Percentiles rank a stretch among this genome's conserved stretches.
Evolutionary conservation across 192 early-diverging fungal genomes (phyloP).

Genomic region (Backusella parvicylindrica): DNA sequence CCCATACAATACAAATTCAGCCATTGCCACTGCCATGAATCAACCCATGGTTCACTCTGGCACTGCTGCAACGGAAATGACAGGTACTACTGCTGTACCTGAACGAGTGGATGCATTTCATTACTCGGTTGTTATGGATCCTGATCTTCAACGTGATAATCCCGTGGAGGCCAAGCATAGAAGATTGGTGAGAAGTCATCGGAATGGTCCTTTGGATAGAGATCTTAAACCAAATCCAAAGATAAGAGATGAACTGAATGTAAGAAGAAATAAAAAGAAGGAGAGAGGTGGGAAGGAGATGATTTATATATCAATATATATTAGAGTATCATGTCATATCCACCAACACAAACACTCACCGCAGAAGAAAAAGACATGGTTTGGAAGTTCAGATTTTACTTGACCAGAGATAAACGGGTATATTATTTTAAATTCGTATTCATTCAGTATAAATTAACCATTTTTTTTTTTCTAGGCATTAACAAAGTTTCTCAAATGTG

Average conservation of each 20-base stretch:
- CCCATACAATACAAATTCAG: constrained; percentile 3
- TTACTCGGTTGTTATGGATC: constrained; percentile 62
- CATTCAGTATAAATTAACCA: not conserved
- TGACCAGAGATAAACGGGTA: constrained; percentile 90
- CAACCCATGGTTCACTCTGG: not conserved
- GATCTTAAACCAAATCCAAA: constrained; percentile 97
- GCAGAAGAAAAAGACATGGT: constrained; percentile 91
- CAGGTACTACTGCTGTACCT: not conserved
- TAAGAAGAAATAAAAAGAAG: constrained; percentile 25
- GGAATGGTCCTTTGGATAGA: constrained; percentile 85
- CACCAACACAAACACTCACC: constrained; percentile 82
- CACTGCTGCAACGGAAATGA: not conserved
- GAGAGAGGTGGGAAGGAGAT: not conserved
- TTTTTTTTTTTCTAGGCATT: constrained; percentile 56
- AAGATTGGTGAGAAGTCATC: constrained; percentile 82
- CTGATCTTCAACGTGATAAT: constrained; percentile 88
- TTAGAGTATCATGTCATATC: constrained; percentile 87
- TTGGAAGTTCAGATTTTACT: constrained; percentile 97
- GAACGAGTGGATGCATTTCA: not conserved
- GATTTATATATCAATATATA: not conserved
- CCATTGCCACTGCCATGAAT: constrained; percentile 16
- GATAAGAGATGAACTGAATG: constrained; percentile 94
- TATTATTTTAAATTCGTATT: not conserved
- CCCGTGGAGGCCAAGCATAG: constrained; percentile 95
- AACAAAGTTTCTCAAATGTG: constrained; percentile 97